These are phyloP conservation scores for Leishmania arabica DNA, from an alignment of 208 protist genomes.

Conservation along the genomic window DNA sequence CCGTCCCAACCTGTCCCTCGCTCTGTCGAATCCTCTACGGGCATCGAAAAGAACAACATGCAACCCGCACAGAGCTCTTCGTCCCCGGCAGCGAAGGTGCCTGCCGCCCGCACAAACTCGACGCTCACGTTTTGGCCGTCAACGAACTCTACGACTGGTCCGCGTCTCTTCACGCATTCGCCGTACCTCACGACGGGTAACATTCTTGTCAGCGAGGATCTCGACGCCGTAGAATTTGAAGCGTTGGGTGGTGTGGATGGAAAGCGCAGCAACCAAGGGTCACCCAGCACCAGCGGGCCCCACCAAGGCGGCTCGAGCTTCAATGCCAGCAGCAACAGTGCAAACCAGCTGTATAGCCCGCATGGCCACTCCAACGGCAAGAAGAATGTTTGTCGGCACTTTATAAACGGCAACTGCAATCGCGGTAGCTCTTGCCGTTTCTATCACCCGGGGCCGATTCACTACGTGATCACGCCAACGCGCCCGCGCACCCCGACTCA, in stretches of 20 bases:
- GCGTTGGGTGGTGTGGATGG: not conserved
- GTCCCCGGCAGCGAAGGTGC: not conserved
- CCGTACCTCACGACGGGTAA: constrained; percentile 26
- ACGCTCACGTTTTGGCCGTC: not conserved
- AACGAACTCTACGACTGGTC: not conserved
- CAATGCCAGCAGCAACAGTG: constrained; percentile 2
- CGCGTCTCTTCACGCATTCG: constrained; percentile 18
- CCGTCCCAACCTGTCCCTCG: not conserved
- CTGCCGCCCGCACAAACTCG: not conserved
- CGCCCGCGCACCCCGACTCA: constrained; percentile 32
- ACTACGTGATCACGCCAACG: constrained; percentile 40
- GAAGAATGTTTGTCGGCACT: constrained; percentile 61
- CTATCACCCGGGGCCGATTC: constrained; percentile 46
- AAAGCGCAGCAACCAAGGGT: not conserved
- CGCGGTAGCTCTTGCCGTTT: constrained; percentile 65
- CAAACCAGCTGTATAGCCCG: not conserved
- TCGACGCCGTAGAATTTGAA: not conserved
- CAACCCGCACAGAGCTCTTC: not conserved
- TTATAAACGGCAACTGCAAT: constrained; percentile 60
- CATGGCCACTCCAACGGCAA: not conserved
- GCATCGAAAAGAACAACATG: not conserved
- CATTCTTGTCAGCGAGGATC: constrained; percentile 23
- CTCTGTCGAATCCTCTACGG: not conserved
- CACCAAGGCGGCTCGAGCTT: constrained; percentile 8
- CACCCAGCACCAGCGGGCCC: not conserved